Evolutionary conservation across 208 protist species (phyloP).

Genomic region (Leishmania tropica): DNA sequence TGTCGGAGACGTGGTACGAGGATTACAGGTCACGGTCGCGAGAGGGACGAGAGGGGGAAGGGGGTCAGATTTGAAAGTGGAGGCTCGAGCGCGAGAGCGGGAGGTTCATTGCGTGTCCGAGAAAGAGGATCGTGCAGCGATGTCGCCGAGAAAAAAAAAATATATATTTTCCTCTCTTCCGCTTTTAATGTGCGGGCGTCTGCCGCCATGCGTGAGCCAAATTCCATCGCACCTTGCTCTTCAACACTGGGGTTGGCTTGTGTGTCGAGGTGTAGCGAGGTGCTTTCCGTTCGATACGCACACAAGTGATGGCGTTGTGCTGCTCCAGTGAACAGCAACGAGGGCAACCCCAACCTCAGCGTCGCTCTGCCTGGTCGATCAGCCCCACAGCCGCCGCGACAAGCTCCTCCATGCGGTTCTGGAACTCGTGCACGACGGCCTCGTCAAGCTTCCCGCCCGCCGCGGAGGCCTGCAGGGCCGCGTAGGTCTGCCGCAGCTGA

Average conservation of each 20-base stretch:
- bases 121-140: neutral
- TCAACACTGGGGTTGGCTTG: neutral
- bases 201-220: neutral
- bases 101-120: neutral
- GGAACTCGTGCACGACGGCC: constrained; percentile 42
- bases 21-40: neutral
- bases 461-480: constrained; percentile 28
- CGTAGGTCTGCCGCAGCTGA: constrained; percentile 53
- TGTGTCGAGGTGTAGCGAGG: neutral
- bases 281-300: neutral
- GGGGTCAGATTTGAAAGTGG: neutral
- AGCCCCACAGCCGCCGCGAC: constrained; percentile 30
- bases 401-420: constrained; percentile 52
- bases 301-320: neutral
- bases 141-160: too few species aligned
- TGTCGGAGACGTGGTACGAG: neutral
- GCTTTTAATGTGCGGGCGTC: neutral
- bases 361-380: constrained; percentile 21
- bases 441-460: constrained; percentile 35
- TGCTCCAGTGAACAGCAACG: neutral
- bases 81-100: neutral
- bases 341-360: neutral
- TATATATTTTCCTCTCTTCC: neutral
- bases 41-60: neutral
- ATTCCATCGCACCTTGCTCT: neutral